A percentile compares a stretch with the other conserved stretches of the same genome.
Evolutionary conservation across 2,329 filamentous ascomycete species (phyloP).

Genomic region (Xylariales sp.): DNA sequence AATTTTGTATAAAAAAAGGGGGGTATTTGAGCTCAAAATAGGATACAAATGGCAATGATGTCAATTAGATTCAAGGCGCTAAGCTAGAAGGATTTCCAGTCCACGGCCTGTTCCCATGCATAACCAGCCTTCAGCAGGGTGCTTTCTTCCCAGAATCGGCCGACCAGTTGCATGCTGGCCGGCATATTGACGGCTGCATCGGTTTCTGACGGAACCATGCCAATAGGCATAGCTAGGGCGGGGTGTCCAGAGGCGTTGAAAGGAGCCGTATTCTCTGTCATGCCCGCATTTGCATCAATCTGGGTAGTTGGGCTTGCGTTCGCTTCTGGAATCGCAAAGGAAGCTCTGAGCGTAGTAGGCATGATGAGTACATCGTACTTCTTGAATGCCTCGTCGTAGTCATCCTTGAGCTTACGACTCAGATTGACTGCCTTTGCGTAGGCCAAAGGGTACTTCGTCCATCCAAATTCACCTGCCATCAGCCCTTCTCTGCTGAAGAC

Average conservation of each 20-base stretch:
- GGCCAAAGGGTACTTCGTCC: conserved; percentile 4
- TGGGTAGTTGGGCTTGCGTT: conserved; percentile 2
- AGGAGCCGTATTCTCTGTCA: conserved; percentile 1
- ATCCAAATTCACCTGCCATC: conserved; percentile 7
- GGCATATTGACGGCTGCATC: conserved; percentile 19
- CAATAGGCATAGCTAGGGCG: conserved; percentile 21
- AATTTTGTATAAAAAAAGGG: no score
- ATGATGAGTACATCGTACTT: conserved; percentile 21
- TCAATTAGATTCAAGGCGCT: no score
- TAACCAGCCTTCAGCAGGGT: conserved; percentile 22
- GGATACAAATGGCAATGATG: no score
- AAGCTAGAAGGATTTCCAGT: conserved; percentile 14
- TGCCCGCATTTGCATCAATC: conserved; percentile 8
- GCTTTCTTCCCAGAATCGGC: conserved; percentile 19
- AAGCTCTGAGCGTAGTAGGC: conserved; percentile 18
- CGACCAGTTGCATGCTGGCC: conserved; percentile 23
- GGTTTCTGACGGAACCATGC: conserved; percentile 19
- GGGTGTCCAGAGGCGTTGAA: conserved; percentile 16
- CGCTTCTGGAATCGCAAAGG: conserved; percentile 7
- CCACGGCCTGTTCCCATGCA: conserved; percentile 22
- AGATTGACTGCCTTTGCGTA: conserved; percentile 20
- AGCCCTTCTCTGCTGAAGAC: conserved; percentile 10
- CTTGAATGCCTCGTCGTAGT: conserved; percentile 18
- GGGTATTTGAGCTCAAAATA: no score
- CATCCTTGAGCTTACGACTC: conserved; percentile 14